These are phyloP conservation scores for Echium plantagineum DNA, from an alignment of 257 asterid species.

Conservation along the genomic window DNA sequence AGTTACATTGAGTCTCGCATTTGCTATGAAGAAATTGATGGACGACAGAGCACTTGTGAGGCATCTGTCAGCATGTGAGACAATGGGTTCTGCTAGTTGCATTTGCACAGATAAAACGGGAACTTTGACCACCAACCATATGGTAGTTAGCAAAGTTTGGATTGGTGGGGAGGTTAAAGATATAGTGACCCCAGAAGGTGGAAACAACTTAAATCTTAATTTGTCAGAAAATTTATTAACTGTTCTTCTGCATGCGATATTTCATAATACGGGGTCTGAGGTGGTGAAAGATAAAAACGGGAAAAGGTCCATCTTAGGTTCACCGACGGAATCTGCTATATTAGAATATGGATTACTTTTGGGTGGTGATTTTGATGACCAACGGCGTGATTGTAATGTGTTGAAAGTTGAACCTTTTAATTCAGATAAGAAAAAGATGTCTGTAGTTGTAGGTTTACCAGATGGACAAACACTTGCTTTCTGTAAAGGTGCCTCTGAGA, in stretches of 20 bases:
- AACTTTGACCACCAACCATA: slow-evolving; percentile 84
- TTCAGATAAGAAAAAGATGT: slow-evolving; percentile 88
- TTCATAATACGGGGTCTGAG: slow-evolving; percentile 76
- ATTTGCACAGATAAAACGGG: slow-evolving; percentile 98
- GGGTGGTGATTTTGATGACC: slow-evolving; percentile 74
- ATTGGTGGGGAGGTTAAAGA: slow-evolving; percentile 40
- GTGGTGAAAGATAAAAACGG: slow-evolving; percentile 70
- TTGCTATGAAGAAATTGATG: slow-evolving; percentile 88
- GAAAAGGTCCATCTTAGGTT: slow-evolving; percentile 56
- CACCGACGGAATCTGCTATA: slow-evolving; percentile 87
- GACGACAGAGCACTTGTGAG: slow-evolving; percentile 77
- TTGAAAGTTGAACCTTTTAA: slow-evolving; percentile 89
- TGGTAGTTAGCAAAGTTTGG: slow-evolving; percentile 82
- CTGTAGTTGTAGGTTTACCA: slow-evolving; percentile 67
- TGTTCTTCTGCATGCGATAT: slow-evolving; percentile 66
- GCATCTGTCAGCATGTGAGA: slow-evolving; percentile 92
- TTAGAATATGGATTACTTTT: slow-evolving; percentile 71
- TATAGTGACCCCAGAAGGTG: slow-evolving; percentile 27
- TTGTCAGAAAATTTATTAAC: slow-evolving; percentile 35
- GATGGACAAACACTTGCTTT: slow-evolving; percentile 66
- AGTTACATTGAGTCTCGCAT: slow-evolving; percentile 90
- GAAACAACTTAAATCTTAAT: slow-evolving; percentile 20
- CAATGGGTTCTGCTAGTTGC: slow-evolving; percentile 95
- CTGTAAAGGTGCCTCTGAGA: slow-evolving; percentile 98
- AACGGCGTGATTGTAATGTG: slow-evolving; percentile 36